Evolutionary conservation across 2,329 filamentous ascomycete species (phyloP).

Genomic region (Corinectria fuckeliana): DNA sequence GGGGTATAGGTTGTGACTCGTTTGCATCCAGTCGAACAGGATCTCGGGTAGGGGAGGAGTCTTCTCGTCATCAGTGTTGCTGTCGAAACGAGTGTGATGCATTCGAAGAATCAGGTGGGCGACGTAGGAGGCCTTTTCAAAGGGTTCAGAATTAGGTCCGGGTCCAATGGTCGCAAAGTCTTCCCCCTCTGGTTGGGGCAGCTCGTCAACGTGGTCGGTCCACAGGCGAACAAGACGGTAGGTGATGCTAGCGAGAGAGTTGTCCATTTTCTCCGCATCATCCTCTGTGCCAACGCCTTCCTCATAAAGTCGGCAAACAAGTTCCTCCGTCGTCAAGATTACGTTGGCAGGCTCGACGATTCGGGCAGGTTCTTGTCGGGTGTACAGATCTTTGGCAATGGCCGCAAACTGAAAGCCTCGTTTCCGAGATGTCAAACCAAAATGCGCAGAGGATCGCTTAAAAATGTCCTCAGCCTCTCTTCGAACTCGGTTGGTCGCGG

Average conservation of each 20-base stretch:
- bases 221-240: constrained; percentile 61
- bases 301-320: constrained; percentile 70
- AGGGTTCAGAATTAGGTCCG: constrained; percentile 64
- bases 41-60: constrained; percentile 72
- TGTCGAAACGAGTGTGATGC: constrained; percentile 67
- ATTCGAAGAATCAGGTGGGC: constrained; percentile 79
- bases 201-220: constrained; percentile 58
- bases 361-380: constrained; percentile 59
- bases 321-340: constrained; percentile 76
- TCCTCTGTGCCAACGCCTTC: constrained; percentile 64
- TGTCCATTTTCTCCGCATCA: constrained; percentile 62
- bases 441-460: constrained; percentile 57
- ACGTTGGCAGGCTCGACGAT: constrained; percentile 74
- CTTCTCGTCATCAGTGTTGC: constrained; percentile 47
- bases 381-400: constrained; percentile 75
- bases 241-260: constrained; percentile 61
- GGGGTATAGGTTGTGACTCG: constrained; percentile 74
- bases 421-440: constrained; percentile 50
- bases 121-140: constrained; percentile 81
- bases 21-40: constrained; percentile 82
- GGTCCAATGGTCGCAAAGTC: constrained; percentile 70
- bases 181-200: constrained; percentile 58
- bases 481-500: constrained; percentile 59
- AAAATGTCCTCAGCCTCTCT: constrained; percentile 64
- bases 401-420: constrained; percentile 70